These are phyloP conservation scores for Tricholoma sp. DNA, from an alignment of 768 basidiomycete genomes.

Conservation along the genomic window DNA sequence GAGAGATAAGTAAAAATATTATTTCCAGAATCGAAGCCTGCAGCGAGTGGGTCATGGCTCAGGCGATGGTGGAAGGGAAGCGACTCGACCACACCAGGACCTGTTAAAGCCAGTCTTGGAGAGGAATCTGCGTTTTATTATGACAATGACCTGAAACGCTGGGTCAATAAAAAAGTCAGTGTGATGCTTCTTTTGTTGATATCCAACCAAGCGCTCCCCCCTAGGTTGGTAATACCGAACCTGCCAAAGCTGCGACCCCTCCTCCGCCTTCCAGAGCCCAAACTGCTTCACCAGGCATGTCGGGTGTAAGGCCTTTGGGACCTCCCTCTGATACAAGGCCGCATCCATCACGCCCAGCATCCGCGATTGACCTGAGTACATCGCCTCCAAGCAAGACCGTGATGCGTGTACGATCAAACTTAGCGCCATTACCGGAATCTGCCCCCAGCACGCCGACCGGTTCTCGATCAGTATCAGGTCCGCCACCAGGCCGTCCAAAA, in stretches of 20 bases:
- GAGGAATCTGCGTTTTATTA: slow-evolving; percentile 89
- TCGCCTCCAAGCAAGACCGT: slow-evolving; percentile 48
- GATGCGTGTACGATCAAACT: slow-evolving; percentile 59
- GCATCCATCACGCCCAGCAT: slow-evolving; percentile 51
- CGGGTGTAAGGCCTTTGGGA: slow-evolving; percentile 28
- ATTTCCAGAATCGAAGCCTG: slow-evolving; percentile 13
- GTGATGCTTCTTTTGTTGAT: neutral
- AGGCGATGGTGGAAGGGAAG: slow-evolving; percentile 74
- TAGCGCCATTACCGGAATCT: slow-evolving; percentile 51
- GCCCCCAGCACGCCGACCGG: slow-evolving; percentile 44
- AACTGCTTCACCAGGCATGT: slow-evolving; percentile 74
- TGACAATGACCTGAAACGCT: slow-evolving; percentile 90
- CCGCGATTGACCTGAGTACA: slow-evolving; percentile 55
- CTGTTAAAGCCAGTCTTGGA: slow-evolving; percentile 88
- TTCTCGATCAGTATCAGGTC: slow-evolving; percentile 39
- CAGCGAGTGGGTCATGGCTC: slow-evolving; percentile 64
- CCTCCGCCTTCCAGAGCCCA: slow-evolving; percentile 82
- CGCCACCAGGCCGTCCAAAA: slow-evolving; percentile 47
- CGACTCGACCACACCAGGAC: slow-evolving; percentile 49
- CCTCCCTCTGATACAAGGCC: slow-evolving; percentile 20
- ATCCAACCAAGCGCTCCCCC: slow-evolving; percentile 4
- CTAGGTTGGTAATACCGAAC: slow-evolving; percentile 54
- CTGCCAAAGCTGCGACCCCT: slow-evolving; percentile 47
- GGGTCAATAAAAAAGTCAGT: slow-evolving; percentile 90
- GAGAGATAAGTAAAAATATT: neutral